phyloP scores from a whole-genome alignment of 768 basidiomycete species.

The Mycena belliarum region DNA sequence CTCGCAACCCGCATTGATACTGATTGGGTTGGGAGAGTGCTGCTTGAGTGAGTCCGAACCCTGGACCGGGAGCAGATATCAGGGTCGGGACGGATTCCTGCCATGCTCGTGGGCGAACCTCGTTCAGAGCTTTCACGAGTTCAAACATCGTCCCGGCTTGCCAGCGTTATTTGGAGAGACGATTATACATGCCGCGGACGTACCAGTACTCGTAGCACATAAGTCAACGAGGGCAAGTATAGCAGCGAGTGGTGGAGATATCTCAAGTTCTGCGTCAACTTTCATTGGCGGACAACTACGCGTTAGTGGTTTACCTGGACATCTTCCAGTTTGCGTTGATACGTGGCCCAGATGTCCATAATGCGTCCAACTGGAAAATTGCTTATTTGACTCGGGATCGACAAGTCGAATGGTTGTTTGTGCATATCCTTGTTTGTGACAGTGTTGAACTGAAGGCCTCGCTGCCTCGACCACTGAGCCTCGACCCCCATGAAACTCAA shows the following conservation, averaged over 20 bases:
- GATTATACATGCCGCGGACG: slow-evolving; percentile 17
- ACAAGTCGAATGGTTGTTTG: no score
- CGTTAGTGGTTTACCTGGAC: slow-evolving; percentile 53
- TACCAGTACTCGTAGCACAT: slow-evolving; percentile 78
- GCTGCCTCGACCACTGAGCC: no score
- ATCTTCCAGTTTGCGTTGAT: slow-evolving; percentile 61
- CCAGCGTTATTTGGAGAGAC: slow-evolving; percentile 12
- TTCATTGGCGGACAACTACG: neutral
- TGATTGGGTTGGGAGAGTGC: slow-evolving; percentile 75
- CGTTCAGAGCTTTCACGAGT: slow-evolving; percentile 80
- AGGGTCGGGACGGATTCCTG: neutral
- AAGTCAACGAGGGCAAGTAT: slow-evolving; percentile 83
- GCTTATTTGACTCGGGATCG: no score
- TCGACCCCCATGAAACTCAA: no score
- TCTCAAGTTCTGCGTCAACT: slow-evolving; percentile 39
- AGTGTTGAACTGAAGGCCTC: no score
- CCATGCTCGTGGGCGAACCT: slow-evolving; percentile 27
- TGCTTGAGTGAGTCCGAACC: slow-evolving; percentile 65
- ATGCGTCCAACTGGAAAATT: neutral
- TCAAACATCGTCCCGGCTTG: slow-evolving; percentile 92
- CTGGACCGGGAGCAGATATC: neutral
- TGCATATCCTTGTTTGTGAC: no score
- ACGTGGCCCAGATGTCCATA: slow-evolving; percentile 50
- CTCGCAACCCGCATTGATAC: slow-evolving; percentile 86
- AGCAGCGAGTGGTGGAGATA: slow-evolving; percentile 84